Percentiles rank a stretch among this genome's conserved stretches.
phyloP scores from a whole-genome alignment of 129 eudicot species.

The Flaveria bidentis region DNA sequence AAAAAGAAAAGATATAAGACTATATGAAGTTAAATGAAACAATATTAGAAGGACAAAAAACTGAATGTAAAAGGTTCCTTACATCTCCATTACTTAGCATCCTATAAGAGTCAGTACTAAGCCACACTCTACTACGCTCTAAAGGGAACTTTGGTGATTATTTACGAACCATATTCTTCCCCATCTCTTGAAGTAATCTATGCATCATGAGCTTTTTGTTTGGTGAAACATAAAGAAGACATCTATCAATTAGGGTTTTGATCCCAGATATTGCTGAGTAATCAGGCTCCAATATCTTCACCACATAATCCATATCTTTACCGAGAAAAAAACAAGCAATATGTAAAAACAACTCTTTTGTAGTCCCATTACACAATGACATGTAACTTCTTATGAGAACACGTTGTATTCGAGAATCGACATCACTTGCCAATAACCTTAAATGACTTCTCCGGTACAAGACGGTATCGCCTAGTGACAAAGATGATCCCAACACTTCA shows the following conservation, averaged over 20 bases:
- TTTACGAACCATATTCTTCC: constrained; percentile 30
- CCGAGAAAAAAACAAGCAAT: constrained; percentile 50
- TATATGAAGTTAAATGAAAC: not conserved
- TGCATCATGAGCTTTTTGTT: constrained; percentile 37
- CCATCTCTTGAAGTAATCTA: constrained; percentile 38
- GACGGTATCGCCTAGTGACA: not conserved
- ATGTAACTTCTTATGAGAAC: constrained; percentile 20
- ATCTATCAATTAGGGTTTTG: constrained; percentile 31
- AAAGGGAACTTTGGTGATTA: constrained; percentile 33
- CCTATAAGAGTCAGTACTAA: constrained; percentile 25
- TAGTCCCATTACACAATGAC: constrained; percentile 18
- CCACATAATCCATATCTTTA: constrained; percentile 20
- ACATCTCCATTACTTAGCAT: constrained; percentile 31
- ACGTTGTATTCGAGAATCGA: not conserved
- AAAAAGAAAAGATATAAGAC: not conserved
- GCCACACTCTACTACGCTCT: constrained; percentile 37
- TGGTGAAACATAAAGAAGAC: constrained; percentile 27
- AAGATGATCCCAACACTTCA: constrained; percentile 31
- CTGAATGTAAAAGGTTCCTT: not conserved
- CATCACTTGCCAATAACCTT: constrained; percentile 15
- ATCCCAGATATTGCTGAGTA: constrained; percentile 32
- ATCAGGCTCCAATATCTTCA: constrained; percentile 24
- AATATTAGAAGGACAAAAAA: not conserved
- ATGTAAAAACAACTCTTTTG: constrained; percentile 37
- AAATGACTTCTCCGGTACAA: constrained; percentile 26